Evolutionary conservation across 306 rosid genomes (phyloP), one percentile per base, ranked within the genome.

Genomic region (Dryas alaskensis): DNA sequence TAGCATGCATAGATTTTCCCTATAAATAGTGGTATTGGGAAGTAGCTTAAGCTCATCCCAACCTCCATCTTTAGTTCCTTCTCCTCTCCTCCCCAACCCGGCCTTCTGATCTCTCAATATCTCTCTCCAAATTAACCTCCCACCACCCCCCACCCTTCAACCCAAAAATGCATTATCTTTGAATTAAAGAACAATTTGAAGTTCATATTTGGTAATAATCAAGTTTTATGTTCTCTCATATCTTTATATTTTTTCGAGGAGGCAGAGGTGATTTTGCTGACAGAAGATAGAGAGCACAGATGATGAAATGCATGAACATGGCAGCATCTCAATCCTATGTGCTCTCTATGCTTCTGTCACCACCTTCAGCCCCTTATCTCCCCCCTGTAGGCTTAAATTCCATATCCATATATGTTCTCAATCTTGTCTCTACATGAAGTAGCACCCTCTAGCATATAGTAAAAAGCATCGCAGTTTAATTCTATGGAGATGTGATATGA

Each of bases 281-380:
- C 92, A 90, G 96, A 90, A 90, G 92, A 90, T 84, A 90, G 96
- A 90, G 92, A 86, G 92, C 91, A 88, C 93, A 65, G 88, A 88
- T 64, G 88, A 80, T 82, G 89, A 84, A 84, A 86, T 90, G 88
- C 88, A 77, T 16, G 8, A 73, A 40, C 14, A 8, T 54, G 73
- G 65, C 5, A 16, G 89, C 88, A 84, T 89, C 80, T 87, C 84
- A 81, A 66, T 89, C 95, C 81, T 91, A 86, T 83, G 97, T 91
- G 89, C 97, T 89, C 89, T 87, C 86, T 91, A 86, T 74, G n/a
- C 89, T 89, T 86, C 97, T 88, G 97, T 84, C 92, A 87, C 68
- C 87, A 73, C 72, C 81, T 47, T 67, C 67, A 39, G 70, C 47
- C 84, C 77, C 71, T 67, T 42, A 4, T 4, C 22, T 37, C 55